Conservation (phyloP, 2,329 filamentous ascomycete species). For the Fusarium devonianum region DNA sequence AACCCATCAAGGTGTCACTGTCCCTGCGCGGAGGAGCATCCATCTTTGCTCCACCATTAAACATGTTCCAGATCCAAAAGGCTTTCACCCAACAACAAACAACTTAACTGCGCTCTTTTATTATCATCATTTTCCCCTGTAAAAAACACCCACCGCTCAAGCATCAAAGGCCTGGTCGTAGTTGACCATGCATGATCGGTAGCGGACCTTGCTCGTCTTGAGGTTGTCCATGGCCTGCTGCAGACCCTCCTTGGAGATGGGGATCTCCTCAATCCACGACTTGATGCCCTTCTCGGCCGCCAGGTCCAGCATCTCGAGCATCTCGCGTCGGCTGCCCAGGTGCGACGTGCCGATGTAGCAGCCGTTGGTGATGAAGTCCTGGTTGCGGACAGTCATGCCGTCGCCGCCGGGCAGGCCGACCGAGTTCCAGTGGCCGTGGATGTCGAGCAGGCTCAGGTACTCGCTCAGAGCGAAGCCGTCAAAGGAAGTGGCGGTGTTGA, state of each 20-base stretch:
- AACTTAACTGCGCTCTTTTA: constrained; percentile 7
- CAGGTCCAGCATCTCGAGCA: constrained; percentile 74
- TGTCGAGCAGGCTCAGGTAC: constrained; percentile 81
- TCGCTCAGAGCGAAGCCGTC: constrained; percentile 71
- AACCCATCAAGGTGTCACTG: constrained; percentile 35
- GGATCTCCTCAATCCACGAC: constrained; percentile 76
- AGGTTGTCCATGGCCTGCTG: constrained; percentile 73
- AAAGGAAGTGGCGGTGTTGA: constrained; percentile 76
- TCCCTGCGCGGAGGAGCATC: constrained; percentile 10
- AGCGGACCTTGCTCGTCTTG: constrained; percentile 73
- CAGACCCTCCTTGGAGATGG: constrained; percentile 75
- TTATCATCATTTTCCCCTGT: constrained; percentile 4
- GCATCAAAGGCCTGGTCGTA: constrained; percentile 73
- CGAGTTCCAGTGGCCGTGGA: constrained; percentile 81
- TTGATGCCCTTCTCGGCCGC: constrained; percentile 73
- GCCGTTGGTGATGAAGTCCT: constrained; percentile 78
- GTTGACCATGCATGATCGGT: constrained; percentile 76
- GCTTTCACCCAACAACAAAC: constrained; percentile 7
- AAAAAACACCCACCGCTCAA: constrained; percentile 37
- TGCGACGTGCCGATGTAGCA: constrained; percentile 75
- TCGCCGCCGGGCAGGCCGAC: constrained; percentile 82
- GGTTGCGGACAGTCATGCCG: constrained; percentile 73
- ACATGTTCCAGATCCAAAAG: constrained; percentile 2
- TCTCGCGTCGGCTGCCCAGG: constrained; percentile 73
- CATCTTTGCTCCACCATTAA: constrained; percentile 24